Base-by-base conservation (phyloP, 2,329 filamentous ascomycete genomes). In the Leptosphaerulina australis region DNA sequence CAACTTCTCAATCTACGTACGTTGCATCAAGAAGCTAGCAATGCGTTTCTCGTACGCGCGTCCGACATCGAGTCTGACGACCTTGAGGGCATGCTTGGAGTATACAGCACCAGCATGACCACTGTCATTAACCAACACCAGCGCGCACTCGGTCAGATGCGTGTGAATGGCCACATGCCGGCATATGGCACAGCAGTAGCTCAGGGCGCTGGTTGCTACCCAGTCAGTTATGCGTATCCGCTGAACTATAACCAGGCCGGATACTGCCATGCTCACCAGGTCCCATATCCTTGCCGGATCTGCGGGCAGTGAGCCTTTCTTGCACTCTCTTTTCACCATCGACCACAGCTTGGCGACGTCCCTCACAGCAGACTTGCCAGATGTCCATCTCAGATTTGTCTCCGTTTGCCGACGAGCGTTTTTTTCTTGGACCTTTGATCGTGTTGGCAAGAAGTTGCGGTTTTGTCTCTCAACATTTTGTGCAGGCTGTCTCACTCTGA, bases 121-220 rank as follows among this genome's bases (percentile, higher is more conserved):
- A 59, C 59, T 2, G 51, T 59, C 5, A 28, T 64, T 17, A 58
- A 53, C 14, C 50, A 58, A 22, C 54, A 61, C 3, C 59, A 64
- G 45, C 48, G 50, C 5, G 45, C 36, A 3, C 39, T 65, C 6
- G 53, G 35, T 2, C 43, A 50, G 28, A 18, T 58, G 39, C 26
- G 56, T 5, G 9, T 30, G 3, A n/a, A n/a, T 4, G 38, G 26
- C 17, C 40, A 41, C 3, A 18, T 31, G 6, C 31, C 26, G 5
- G 11, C 20, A 6, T 56, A 53, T 14, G 15, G 14, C 10, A 11
- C 26, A 4, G 17, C 26, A 7, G 22, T 37, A 6, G 26, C 38
- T 3, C 45, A 21, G 10, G 12, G 15, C 7, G n/a, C 4, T 14
- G 35, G 45, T 11, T 25, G 22, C 38, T 22, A 24, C 26, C 36